phyloP scores from a whole-genome alignment of 176 grass and related monocot species.

The Oryza australiensis region DNA sequence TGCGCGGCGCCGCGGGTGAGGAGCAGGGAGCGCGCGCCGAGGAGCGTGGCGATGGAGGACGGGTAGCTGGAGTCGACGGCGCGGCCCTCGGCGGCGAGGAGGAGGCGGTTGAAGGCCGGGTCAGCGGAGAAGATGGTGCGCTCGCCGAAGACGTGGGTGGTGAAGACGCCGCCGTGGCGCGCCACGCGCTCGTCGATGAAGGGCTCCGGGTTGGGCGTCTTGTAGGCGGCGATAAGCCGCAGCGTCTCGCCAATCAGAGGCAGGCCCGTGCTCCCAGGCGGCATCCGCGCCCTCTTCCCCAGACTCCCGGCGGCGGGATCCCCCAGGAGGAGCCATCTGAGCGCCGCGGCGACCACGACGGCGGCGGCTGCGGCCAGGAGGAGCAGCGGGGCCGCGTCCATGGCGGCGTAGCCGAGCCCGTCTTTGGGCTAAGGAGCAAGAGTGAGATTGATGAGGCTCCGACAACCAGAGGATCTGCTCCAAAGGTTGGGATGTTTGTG shows the following conservation, averaged over 20 bases:
- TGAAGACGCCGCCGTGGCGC: conserved; percentile 73
- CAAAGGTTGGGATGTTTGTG: neutral
- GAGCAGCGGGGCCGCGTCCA: conserved; percentile 35
- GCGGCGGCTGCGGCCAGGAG: neutral
- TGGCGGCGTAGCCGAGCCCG: conserved; percentile 1
- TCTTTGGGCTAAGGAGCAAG: conserved; percentile 16
- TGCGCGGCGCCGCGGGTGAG: conserved; percentile 70
- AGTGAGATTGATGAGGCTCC: conserved; percentile 17
- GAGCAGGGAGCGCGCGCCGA: conserved; percentile 72
- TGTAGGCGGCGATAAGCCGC: conserved; percentile 83
- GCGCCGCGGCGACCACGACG: neutral
- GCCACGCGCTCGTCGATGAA: conserved; percentile 83
- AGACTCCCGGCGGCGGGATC: neutral
- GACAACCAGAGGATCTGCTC: neutral
- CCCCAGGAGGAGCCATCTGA: neutral
- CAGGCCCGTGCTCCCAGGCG: conserved; percentile 71
- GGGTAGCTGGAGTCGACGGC: conserved; percentile 88
- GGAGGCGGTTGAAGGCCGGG: conserved; percentile 80
- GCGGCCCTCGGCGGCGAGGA: conserved; percentile 80
- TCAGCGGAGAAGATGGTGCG: conserved; percentile 92
- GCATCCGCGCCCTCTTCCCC: conserved; percentile 46
- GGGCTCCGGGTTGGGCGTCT: conserved; percentile 81
- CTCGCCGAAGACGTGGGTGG: conserved; percentile 89
- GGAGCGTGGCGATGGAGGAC: conserved; percentile 87
- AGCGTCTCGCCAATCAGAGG: conserved; percentile 91